Conservation (phyloP, 257 asterid species). For the Anisodus acutangulus region DNA sequence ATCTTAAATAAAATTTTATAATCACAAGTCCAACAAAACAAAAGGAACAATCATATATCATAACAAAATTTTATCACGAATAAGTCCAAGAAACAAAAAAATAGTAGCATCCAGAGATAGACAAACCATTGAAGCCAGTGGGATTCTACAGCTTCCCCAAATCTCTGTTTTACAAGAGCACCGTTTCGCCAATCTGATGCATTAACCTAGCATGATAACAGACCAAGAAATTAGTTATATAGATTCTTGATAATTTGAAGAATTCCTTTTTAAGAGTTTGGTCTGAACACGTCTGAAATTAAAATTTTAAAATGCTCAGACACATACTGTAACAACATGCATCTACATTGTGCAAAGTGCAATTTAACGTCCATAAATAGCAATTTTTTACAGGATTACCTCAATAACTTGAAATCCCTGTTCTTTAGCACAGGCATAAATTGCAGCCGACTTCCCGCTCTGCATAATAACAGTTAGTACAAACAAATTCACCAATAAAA, state of each 20-base stretch:
- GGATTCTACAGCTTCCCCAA: slow-evolving; percentile 98
- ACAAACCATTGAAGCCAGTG: slow-evolving; percentile 87
- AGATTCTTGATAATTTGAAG: slow-evolving; percentile 4
- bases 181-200: slow-evolving; percentile 99
- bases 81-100: background rate
- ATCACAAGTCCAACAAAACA: background rate
- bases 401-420: slow-evolving; percentile 95
- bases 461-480: slow-evolving; percentile 38
- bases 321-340: slow-evolving; percentile 7
- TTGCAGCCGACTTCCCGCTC: slow-evolving; percentile 99
- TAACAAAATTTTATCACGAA: background rate
- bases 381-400: slow-evolving; percentile 50
- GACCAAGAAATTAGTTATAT: slow-evolving; percentile 19
- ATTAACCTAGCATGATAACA: slow-evolving; percentile 63
- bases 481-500: background rate
- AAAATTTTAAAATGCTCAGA: background rate
- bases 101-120: slow-evolving; percentile 34
- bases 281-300: background rate
- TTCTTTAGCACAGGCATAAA: slow-evolving; percentile 95
- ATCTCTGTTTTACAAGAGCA: slow-evolving; percentile 83
- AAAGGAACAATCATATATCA: slow-evolving; percentile 1
- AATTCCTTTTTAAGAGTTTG: background rate
- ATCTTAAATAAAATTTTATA: background rate
- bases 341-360: background rate
- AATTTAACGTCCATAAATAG: background rate